phyloP scores from a whole-genome alignment of 768 basidiomycete species.

The Termitomyces sp. region DNA sequence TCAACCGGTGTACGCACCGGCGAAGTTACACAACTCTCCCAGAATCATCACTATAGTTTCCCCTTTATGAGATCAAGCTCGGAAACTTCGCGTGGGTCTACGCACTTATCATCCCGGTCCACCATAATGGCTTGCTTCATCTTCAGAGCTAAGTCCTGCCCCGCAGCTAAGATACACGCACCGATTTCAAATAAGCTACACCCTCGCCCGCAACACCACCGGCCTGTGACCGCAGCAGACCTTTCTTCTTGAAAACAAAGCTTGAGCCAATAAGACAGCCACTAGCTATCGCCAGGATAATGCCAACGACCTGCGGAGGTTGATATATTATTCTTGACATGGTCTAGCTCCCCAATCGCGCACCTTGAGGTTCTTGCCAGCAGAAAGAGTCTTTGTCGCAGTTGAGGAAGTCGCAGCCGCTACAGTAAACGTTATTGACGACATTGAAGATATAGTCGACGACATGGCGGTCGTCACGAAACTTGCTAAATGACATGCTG shows the following conservation, averaged over 20 bases:
- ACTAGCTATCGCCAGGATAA: conserved; percentile 70
- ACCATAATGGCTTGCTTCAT: conserved; percentile 77
- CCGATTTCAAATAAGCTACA: conserved; percentile 92
- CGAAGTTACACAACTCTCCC: conserved; percentile 85
- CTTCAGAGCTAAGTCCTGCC: conserved; percentile 9
- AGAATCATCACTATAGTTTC: conserved; percentile 76
- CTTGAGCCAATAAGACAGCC: conserved; percentile 89
- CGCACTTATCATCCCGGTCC: conserved; percentile 87
- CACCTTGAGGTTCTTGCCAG: conserved; percentile 52
- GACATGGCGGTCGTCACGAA: conserved; percentile 23
- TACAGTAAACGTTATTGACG: conserved; percentile 30
- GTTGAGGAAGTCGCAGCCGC: conserved; percentile 40
- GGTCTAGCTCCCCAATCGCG: background rate
- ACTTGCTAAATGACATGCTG: background rate
- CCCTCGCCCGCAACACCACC: conserved; percentile 81
- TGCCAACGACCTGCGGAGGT: conserved; percentile 61
- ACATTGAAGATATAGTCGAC: conserved; percentile 23
- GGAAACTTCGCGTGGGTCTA: conserved; percentile 7
- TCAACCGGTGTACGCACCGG: conserved; percentile 48
- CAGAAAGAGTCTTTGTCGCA: conserved; percentile 29
- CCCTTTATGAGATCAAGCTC: conserved; percentile 6
- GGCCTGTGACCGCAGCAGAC: conserved; percentile 74
- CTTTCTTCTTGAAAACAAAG: conserved; percentile 99
- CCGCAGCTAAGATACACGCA: conserved; percentile 33
- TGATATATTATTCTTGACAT: conserved; percentile 6